Evolutionary conservation across 2,329 filamentous ascomycete species (phyloP), one percentile per base, ranked within the genome.

Genomic region (Apiospora sp.): DNA sequence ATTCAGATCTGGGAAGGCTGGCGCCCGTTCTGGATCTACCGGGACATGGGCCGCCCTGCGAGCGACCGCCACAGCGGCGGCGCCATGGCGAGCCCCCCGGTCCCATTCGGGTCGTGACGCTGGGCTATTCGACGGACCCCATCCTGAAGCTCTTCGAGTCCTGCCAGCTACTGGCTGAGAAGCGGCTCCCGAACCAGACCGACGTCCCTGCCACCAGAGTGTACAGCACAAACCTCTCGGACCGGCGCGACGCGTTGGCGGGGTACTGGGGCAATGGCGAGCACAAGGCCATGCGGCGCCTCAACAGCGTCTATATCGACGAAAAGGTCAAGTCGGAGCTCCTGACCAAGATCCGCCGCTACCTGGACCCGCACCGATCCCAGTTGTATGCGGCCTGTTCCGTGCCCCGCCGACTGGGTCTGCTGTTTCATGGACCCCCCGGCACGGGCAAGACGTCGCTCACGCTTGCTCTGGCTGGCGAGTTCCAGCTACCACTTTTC

Each of bases 401-500:
- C 37, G 68, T 69, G 22, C 71, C 71, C 14, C 68, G 68, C 46
- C 43, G 71, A 4, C 44, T 64, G 7, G 64, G 71, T 4, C 58
- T 68, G 24, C 27, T 69, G 16, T 72, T 69, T 22, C 48, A 72
- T 14, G 71, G 71, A 3, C 71, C 67, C 1, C 71, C 71, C 7
- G 71, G 71, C 24, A 72, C 71, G 4, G 71, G 67, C 71, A 72
- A 69, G 51, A 76, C 80, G 16, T 81, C 78, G 69, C 78, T 84
- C 12, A 81, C 79, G 16, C 81, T 81, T 58, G 82, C 82, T 22
- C 75, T 84, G 41, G 82, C 83, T 14, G 81, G 81, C 2, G 72
- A 80, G 7, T 81, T 85, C 49, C 76, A 77, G 16, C 78, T 85
- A 7, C 75, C 82, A 58, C 80, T 85, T n/a, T 84, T 82, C 74